phyloP scores from a whole-genome alignment of 306 rosid genomes.

The Ormosia semicastrata region DNA sequence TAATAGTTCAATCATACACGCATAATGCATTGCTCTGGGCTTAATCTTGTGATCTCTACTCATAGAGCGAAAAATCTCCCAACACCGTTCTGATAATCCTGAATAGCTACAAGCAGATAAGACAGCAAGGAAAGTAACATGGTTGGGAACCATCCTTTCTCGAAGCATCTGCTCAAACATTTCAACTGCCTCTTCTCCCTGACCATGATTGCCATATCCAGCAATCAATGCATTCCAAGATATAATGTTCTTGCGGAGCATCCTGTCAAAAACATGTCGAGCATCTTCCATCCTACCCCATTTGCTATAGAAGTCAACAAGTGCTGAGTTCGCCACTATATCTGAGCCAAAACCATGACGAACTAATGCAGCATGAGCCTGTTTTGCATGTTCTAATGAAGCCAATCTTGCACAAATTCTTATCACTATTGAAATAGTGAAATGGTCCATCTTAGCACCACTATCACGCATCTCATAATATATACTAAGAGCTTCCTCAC shows the following conservation, averaged over 20 bases:
- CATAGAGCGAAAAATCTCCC: constrained; percentile 80
- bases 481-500: constrained; percentile 73
- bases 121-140: constrained; percentile 83
- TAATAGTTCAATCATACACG: constrained; percentile 84
- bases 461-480: constrained; percentile 66
- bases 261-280: constrained; percentile 66
- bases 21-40: constrained; percentile 97
- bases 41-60: constrained; percentile 61
- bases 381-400: constrained; percentile 75
- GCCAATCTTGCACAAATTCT: constrained; percentile 83
- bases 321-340: constrained; percentile 73
- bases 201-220: constrained; percentile 86
- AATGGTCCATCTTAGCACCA: constrained; percentile 71
- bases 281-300: constrained; percentile 93
- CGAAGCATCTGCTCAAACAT: constrained; percentile 77
- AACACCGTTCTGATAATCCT: constrained; percentile 69
- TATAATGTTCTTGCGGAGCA: constrained; percentile 65
- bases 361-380: constrained; percentile 84
- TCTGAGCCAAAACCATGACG: constrained; percentile 78
- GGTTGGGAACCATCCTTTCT: constrained; percentile 68
- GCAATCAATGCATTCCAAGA: constrained; percentile 90
- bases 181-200: constrained; percentile 68
- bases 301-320: constrained; percentile 89
- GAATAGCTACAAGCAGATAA: constrained; percentile 86
- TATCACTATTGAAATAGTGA: constrained; percentile 72